Percentiles rank a stretch among this genome's conserved stretches.
Evolutionary conservation across 192 early-diverging fungal genomes (phyloP).

Genomic region (Podila epigama): DNA sequence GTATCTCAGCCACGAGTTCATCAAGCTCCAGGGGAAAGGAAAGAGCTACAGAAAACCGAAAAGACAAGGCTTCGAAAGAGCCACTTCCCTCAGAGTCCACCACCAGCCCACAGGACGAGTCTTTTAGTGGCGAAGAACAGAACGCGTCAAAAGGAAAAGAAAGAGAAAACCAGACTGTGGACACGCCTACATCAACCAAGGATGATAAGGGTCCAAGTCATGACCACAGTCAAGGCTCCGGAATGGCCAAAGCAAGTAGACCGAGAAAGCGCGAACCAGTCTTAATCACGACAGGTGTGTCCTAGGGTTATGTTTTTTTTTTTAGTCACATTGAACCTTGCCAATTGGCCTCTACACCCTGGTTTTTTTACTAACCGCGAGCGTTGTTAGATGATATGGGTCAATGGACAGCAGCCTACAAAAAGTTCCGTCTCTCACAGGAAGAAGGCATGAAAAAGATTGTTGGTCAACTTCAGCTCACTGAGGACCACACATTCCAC

Average conservation of each 20-base stretch:
- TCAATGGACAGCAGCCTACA: constrained; percentile 11
- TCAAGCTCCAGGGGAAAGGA: background rate
- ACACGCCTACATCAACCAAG: background rate
- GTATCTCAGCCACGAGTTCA: background rate
- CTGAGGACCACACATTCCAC: background rate
- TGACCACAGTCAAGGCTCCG: background rate
- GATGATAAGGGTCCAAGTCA: background rate
- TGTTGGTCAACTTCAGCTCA: background rate
- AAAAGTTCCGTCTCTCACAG: constrained; percentile 1
- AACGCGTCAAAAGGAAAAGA: no score
- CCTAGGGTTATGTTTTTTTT: no score
- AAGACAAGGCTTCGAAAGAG: no score
- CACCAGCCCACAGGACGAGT: no score
- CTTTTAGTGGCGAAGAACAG: no score
- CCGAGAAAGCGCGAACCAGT: background rate
- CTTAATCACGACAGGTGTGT: background rate
- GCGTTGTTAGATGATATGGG: constrained; percentile 4
- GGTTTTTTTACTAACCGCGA: background rate
- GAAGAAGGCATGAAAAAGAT: background rate
- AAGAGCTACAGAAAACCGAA: background rate
- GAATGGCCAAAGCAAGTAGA: background rate
- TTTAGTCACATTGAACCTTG: background rate
- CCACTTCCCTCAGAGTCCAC: no score
- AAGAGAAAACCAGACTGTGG: no score
- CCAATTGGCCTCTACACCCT: background rate